These are phyloP conservation scores for Penicillium aurantiogriseum DNA, from an alignment of 2,329 filamentous ascomycete species.

Conservation along the genomic window DNA sequence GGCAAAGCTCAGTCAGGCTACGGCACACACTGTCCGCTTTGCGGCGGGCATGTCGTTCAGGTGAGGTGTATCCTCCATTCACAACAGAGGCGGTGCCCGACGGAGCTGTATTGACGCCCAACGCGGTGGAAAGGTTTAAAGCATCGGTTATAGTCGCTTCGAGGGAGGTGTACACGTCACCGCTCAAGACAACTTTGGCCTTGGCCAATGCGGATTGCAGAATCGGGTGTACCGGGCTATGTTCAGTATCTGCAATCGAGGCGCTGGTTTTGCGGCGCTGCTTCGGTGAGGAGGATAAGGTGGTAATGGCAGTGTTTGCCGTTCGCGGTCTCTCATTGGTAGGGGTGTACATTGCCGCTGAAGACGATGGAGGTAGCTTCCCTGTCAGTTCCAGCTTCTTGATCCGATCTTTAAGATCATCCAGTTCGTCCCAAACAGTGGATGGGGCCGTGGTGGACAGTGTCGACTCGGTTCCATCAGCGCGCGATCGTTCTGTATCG, in stretches of 20 bases:
- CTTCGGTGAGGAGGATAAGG: slow-evolving; percentile 85
- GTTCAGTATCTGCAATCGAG: slow-evolving; percentile 35
- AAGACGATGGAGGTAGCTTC: slow-evolving; percentile 79
- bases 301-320: slow-evolving; percentile 86
- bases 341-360: slow-evolving; percentile 70
- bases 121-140: slow-evolving; percentile 71
- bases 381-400: slow-evolving; percentile 85
- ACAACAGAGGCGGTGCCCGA: slow-evolving; percentile 40
- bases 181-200: slow-evolving; percentile 66
- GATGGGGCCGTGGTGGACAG: slow-evolving; percentile 84
- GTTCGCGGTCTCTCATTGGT: slow-evolving; percentile 83
- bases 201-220: slow-evolving; percentile 79
- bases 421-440: slow-evolving; percentile 95
- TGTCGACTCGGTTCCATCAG: slow-evolving; percentile 78
- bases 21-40: slow-evolving; percentile 93
- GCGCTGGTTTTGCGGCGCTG: slow-evolving; percentile 56
- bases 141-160: slow-evolving; percentile 82
- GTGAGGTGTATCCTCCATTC: slow-evolving; percentile 41
- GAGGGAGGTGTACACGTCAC: slow-evolving; percentile 73
- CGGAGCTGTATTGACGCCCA: slow-evolving; percentile 68
- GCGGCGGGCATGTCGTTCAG: slow-evolving; percentile 80
- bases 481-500: slow-evolving; percentile 36
- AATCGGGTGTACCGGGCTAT: slow-evolving; percentile 67
- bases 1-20: slow-evolving; percentile 85
- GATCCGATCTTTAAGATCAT: slow-evolving; percentile 91